Evolutionary conservation across 805 yeast species (phyloP).

Genomic region (Wickerhamomyces subpelliculosus): DNA sequence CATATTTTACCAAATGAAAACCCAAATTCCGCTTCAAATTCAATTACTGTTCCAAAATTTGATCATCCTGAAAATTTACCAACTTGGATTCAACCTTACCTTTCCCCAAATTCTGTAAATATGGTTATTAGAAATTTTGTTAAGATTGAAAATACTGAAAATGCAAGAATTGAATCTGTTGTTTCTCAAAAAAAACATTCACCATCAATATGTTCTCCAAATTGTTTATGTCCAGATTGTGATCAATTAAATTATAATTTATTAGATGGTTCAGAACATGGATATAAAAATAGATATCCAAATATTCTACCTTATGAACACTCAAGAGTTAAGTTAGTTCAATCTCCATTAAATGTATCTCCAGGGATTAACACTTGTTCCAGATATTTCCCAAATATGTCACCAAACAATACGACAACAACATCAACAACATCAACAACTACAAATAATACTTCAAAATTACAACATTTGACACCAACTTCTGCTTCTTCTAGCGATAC

Average conservation of each 20-base stretch:
- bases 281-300: conserved; percentile 70
- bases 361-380: conserved; percentile 2
- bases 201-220: conserved; percentile 6
- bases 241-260: conserved; percentile 7
- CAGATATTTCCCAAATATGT: conserved; percentile 3
- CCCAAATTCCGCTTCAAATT: not conserved
- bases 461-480: not conserved
- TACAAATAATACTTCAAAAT: conserved; percentile 1
- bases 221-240: conserved; percentile 6
- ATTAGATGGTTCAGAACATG: conserved; percentile 5
- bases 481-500: too few relatives aligned
- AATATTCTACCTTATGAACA: conserved; percentile 85
- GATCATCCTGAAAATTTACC: conserved; percentile 18
- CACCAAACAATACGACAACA: not conserved
- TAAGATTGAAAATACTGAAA: conserved; percentile 29
- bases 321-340: conserved; percentile 53
- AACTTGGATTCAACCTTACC: conserved; percentile 21
- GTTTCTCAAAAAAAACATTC: conserved; percentile 10
- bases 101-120: conserved; percentile 12
- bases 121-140: conserved; percentile 21
- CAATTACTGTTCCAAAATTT: conserved; percentile 9
- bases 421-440: conserved; percentile 7
- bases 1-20: conserved; percentile 4
- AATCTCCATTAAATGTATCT: conserved; percentile 24
- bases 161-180: conserved; percentile 18